Evolutionary conservation across 2,329 filamentous ascomycete genomes (phyloP).

Genomic region (Leptodontidium sp.): DNA sequence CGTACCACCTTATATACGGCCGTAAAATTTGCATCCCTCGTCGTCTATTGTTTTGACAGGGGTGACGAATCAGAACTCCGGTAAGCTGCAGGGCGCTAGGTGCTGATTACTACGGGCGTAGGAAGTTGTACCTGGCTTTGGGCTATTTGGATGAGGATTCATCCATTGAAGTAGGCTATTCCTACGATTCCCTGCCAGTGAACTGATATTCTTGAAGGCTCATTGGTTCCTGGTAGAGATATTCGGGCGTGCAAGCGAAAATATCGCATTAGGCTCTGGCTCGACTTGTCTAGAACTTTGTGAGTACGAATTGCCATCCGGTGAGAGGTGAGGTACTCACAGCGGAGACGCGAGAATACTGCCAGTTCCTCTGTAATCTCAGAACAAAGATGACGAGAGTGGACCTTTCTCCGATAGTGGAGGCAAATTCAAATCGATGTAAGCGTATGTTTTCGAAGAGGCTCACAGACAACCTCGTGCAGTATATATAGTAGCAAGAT

Average conservation of each 20-base stretch:
- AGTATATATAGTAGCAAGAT: neutral
- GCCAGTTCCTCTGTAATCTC: neutral
- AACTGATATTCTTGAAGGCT: neutral
- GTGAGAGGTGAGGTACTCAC: neutral
- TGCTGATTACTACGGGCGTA: neutral
- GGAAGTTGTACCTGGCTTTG: too few relatives aligned
- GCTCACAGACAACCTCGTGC: neutral
- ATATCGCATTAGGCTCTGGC: too few relatives aligned
- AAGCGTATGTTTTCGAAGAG: neutral
- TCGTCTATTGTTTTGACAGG: neutral
- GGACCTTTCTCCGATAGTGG: neutral
- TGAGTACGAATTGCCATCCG: too few relatives aligned
- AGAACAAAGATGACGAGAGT: neutral
- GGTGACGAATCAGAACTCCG: neutral
- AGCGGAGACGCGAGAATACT: neutral
- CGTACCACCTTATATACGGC: neutral
- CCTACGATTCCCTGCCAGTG: neutral
- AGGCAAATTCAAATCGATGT: neutral
- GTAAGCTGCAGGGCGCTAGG: neutral
- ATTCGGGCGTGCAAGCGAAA: too few relatives aligned
- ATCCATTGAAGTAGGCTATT: conserved; percentile 3
- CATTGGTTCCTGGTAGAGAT: neutral
- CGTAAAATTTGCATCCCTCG: neutral
- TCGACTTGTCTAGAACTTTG: neutral
- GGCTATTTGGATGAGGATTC: neutral